These are phyloP conservation scores for Magnusiomyces sp. DNA, from an alignment of 1,139 yeast genomes.

Conservation along the genomic window DNA sequence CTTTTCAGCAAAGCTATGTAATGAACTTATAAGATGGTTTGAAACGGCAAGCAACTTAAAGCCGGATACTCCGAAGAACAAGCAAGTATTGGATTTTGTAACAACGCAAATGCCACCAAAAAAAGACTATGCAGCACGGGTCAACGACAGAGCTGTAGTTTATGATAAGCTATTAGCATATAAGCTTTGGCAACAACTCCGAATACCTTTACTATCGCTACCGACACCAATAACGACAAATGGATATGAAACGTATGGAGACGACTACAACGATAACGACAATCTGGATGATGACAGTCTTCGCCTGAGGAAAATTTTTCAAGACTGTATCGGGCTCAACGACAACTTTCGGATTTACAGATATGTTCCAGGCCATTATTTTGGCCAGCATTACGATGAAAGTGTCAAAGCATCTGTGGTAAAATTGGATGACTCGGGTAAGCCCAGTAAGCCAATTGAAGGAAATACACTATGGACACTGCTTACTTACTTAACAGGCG, in stretches of 20 bases:
- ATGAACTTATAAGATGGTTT: slow-evolving; percentile 34
- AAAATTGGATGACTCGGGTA: slow-evolving; percentile 1
- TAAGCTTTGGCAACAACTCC: slow-evolving; percentile 40
- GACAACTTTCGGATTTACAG: slow-evolving; percentile 52
- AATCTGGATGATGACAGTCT: slow-evolving; percentile 8
- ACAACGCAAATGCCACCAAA: slow-evolving; percentile 18
- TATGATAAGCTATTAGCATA: slow-evolving; percentile 37
- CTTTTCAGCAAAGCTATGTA: slow-evolving; percentile 38
- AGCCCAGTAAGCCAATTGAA: slow-evolving; percentile 10
- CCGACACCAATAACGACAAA: background rate
- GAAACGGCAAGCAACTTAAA: slow-evolving; percentile 3
- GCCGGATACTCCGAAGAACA: slow-evolving; percentile 38
- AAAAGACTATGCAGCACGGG: slow-evolving; percentile 50
- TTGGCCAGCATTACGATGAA: slow-evolving; percentile 58
- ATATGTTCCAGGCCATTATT: slow-evolving; percentile 51
- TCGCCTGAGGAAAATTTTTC: slow-evolving; percentile 28
- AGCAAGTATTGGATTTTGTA: slow-evolving; percentile 10
- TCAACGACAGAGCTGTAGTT: slow-evolving; percentile 45
- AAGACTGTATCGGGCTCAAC: slow-evolving; percentile 43
- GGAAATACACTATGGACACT: slow-evolving; percentile 54
- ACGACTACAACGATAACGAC: slow-evolving; percentile 8
- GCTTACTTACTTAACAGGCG: slow-evolving; percentile 50
- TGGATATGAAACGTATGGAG: background rate
- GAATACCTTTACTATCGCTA: slow-evolving; percentile 24
- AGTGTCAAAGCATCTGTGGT: slow-evolving; percentile 36